Conservation (phyloP, 768 basidiomycete genomes). For the Pisolithus orientalis region DNA sequence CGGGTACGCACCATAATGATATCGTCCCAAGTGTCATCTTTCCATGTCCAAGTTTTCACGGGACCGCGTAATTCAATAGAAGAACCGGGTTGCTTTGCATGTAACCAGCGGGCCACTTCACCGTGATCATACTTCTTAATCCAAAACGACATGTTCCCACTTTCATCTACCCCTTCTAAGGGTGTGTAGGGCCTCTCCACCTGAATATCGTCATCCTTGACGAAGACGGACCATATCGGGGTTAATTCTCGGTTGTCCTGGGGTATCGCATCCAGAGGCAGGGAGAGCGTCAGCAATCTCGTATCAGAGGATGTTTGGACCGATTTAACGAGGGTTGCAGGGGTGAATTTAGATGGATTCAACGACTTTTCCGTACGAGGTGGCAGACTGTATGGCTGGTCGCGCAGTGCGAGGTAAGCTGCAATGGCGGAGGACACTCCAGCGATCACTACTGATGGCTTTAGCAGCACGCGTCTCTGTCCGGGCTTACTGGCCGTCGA, state of each 20-base stretch:
- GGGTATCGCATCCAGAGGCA: slow-evolving; percentile 41
- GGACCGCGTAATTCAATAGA: slow-evolving; percentile 74
- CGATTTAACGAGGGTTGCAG: slow-evolving; percentile 50
- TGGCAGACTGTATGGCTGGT: slow-evolving; percentile 40
- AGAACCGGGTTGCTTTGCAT: slow-evolving; percentile 61
- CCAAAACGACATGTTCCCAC: slow-evolving; percentile 72
- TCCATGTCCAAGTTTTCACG: slow-evolving; percentile 55
- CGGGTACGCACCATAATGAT: slow-evolving; percentile 57
- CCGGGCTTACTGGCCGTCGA: not conserved
- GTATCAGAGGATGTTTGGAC: slow-evolving; percentile 50
- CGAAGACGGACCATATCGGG: slow-evolving; percentile 70
- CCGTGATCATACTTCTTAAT: slow-evolving; percentile 73
- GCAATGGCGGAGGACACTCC: slow-evolving; percentile 37
- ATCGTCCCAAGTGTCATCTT: slow-evolving; percentile 66
- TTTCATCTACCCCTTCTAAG: slow-evolving; percentile 58
- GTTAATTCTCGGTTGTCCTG: slow-evolving; percentile 16
- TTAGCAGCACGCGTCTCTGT: not conserved
- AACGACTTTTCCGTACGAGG: slow-evolving; percentile 33
- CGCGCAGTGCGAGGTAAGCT: slow-evolving; percentile 48
- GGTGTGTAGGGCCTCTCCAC: slow-evolving; percentile 86
- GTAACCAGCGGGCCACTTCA: slow-evolving; percentile 81
- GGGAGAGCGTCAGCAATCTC: slow-evolving; percentile 55
- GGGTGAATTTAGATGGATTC: slow-evolving; percentile 47
- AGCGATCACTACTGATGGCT: slow-evolving; percentile 25
- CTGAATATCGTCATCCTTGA: slow-evolving; percentile 87